Base-by-base conservation (phyloP, 2,329 filamentous ascomycete species). In the Apiospora saccharicola region DNA sequence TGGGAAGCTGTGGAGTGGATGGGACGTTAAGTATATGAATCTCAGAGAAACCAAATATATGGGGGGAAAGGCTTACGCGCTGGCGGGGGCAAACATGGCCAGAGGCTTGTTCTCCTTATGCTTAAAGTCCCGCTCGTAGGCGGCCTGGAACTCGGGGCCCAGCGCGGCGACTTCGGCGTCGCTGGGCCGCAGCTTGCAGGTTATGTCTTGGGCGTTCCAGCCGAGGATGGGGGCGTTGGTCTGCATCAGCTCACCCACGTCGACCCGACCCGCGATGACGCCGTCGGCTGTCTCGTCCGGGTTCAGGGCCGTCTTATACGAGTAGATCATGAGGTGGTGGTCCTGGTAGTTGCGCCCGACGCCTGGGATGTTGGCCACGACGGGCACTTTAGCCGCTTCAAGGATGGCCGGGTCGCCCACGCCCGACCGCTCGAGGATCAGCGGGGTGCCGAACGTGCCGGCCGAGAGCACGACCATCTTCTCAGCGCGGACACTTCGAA, bases 351-450 rank as follows among this genome's bases (percentile, higher is more conserved):
- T 83, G 34, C 85, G 79, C 1, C 89, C 88, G 0, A 90, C 85
- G n/a, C 86, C 86, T 0, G 86, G 85, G 3, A 90, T 80, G 73
- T 89, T 83, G 16, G 85, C 81, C 3, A 89, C 78, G 1, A 86
- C 77, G 3, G 85, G 81, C 8, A 91, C 85, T 1, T 86, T 86
- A 1, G 80, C 82, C 19, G 75, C 74, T 30, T 79, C 74, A 16
- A 85, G 78, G 22, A 90, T 80, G 1, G 86, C 81, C 0, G 83
- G 80, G 64, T 84, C 82, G 24, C 89, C 90, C 1, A 93, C 77
- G 12, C 91, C 91, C 0, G 90, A 92, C 30, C 90, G 82, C 78
- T 92, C 90, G 0, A 93, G 85, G 1, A 92, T 83, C 0, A 81
- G 79, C 0, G 90, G 88, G 0, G 88, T 88, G 2, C 87, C 86